Evolutionary conservation across 441 rosid species (phyloP).

Genomic region (Daphne laureola): DNA sequence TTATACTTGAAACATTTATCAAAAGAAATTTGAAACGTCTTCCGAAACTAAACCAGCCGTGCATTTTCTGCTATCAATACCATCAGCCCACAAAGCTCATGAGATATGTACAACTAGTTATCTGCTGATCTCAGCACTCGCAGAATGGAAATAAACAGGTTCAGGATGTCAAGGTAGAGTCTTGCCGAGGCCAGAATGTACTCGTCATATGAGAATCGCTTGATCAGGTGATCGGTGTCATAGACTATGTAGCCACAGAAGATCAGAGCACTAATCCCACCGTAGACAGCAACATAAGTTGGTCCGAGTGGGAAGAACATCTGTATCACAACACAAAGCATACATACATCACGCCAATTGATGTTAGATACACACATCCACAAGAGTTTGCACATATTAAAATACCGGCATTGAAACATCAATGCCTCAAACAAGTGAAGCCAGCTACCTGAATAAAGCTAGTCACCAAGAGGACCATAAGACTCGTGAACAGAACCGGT

Average conservation of each 20-base stretch:
- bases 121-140: conserved; percentile 61
- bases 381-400: background rate
- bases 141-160: conserved; percentile 75
- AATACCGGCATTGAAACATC: background rate
- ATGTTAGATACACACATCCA: background rate
- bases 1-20: too few species aligned
- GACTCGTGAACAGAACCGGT: conserved; percentile 82
- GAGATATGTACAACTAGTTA: conserved; percentile 26
- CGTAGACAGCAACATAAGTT: conserved; percentile 57
- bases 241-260: conserved; percentile 83
- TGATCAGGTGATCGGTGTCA: conserved; percentile 80
- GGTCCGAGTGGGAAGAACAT: conserved; percentile 83
- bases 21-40: too few species aligned
- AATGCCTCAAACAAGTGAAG: background rate
- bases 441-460: conserved; percentile 69
- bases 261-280: conserved; percentile 68
- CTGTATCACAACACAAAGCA: conserved; percentile 31
- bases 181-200: conserved; percentile 76
- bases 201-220: conserved; percentile 81
- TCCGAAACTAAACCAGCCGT: too few species aligned
- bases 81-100: too few species aligned
- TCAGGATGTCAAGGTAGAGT: conserved; percentile 83
- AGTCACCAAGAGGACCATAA: conserved; percentile 60
- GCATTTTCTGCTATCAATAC: too few species aligned
- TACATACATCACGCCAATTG: background rate